A percentile compares a stretch with the other conserved stretches of the same genome.
These are phyloP conservation scores for Coemansia sp. DNA, from an alignment of 192 early-diverging fungal genomes.

Conservation along the genomic window DNA sequence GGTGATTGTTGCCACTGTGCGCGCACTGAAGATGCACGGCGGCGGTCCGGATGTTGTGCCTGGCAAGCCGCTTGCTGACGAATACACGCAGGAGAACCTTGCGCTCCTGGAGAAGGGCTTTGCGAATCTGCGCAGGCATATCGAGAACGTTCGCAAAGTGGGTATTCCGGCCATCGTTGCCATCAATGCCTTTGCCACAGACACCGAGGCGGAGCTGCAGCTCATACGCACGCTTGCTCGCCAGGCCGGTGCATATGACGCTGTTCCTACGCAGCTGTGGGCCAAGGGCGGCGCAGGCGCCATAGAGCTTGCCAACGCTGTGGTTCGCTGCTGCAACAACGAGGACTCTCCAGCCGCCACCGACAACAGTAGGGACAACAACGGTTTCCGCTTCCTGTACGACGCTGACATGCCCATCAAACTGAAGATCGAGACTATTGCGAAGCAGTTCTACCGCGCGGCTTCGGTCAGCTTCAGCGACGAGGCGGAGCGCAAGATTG, in stretches of 20 bases:
- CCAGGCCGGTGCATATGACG: slow-evolving; percentile 84
- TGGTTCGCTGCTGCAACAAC: slow-evolving; percentile 68
- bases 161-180: slow-evolving; percentile 90
- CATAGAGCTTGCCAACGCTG: slow-evolving; percentile 80
- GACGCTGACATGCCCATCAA: slow-evolving; percentile 75
- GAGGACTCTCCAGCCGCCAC: slow-evolving; percentile 10
- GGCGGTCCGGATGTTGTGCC: slow-evolving; percentile 89
- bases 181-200: slow-evolving; percentile 86
- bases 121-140: slow-evolving; percentile 86
- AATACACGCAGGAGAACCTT: slow-evolving; percentile 87
- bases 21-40: slow-evolving; percentile 97
- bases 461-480: slow-evolving; percentile 85
- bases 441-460: slow-evolving; percentile 93
- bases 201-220: slow-evolving; percentile 84
- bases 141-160: slow-evolving; percentile 86
- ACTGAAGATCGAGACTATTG: slow-evolving; percentile 91
- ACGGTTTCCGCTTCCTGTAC: slow-evolving; percentile 86
- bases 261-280: slow-evolving; percentile 91
- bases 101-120: slow-evolving; percentile 80
- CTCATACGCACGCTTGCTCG: slow-evolving; percentile 71
- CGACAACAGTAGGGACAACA: slow-evolving; percentile 6
- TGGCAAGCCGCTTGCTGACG: slow-evolving; percentile 89
- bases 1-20: slow-evolving; percentile 92
- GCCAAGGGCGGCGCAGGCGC: slow-evolving; percentile 91
- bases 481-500: slow-evolving; percentile 85